Conservation (phyloP, 2,329 filamentous ascomycete genomes). For the Pyrenochaeta sp. region DNA sequence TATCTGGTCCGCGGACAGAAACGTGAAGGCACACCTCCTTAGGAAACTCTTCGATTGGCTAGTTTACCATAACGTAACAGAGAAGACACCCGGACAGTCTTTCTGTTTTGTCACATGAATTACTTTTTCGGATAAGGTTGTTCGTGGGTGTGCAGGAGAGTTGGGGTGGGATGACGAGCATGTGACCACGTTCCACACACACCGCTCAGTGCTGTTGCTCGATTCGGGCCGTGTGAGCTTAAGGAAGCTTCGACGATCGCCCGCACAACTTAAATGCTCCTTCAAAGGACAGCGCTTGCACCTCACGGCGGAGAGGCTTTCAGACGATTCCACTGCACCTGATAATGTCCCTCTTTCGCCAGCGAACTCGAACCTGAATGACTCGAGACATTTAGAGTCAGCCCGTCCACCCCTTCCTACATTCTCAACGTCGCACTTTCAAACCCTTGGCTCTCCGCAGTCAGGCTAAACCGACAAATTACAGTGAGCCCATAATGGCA, state of each 20-base stretch:
- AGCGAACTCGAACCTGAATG: not conserved
- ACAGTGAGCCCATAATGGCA: constrained; percentile 23
- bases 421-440: not conserved
- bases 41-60: no score
- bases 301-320: not conserved
- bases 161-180: not conserved
- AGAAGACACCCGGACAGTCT: no score
- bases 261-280: constrained; percentile 4
- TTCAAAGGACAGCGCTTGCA: not conserved
- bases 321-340: not conserved
- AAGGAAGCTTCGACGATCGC: constrained; percentile 11
- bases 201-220: not conserved
- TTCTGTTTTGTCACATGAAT: no score
- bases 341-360: not conserved
- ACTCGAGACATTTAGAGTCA: constrained; percentile 7
- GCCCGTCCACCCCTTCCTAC: not conserved
- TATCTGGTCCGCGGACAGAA: no score
- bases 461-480: not conserved
- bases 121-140: no score
- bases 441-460: not conserved
- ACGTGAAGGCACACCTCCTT: no score
- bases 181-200: not conserved
- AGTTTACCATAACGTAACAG: no score
- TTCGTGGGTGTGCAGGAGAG: not conserved
- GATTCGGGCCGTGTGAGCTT: constrained; percentile 10